Base-by-base conservation (phyloP, 257 asterid species). In the Knoxia roxburghii region DNA sequence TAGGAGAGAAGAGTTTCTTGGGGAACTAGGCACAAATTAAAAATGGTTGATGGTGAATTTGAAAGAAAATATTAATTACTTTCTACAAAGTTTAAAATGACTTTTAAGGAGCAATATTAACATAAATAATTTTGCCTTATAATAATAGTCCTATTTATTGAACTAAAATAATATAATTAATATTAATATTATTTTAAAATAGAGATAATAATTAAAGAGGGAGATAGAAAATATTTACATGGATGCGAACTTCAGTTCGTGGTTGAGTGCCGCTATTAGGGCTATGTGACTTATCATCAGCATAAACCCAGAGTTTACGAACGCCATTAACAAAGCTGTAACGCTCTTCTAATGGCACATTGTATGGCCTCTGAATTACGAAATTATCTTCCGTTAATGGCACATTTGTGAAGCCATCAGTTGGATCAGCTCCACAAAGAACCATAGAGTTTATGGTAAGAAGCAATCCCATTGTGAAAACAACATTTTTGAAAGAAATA, bases 261-360 rank as follows among this genome's bases (percentile, higher is more conserved):
- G 83, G 78, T 41, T 75, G 82, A 11, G 85, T 75, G n/a, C 17
- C 55, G 67, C 79, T 77, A 23, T 45, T 43, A 50, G 80, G 80
- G 29, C 67, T 68, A 10, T 77, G 68, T 11, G 83, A 76, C 69
- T 74, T 72, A 53, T 81, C 81, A 5, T 72, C 69, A 1, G 78
- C 82, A 20, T 68, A 71, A 46, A 74, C 78, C 82, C 85, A 80
- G 23, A 80, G 52, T 49, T 77, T 74, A 20, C 54, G 85, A n/a
- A 48, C 69, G 9, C 85, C 82, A 39, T 77, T 68, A 12, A 39
- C 65, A 2, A 56, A 65, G 29, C 78, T 58, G 65, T 80, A 74
- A 2, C 82, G 61, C 26, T 77, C 73, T 14, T 77, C 79, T 53
- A 71, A 61, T 6, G 80, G 80, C 50, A 77, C 68, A 63, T 80